These are phyloP conservation scores for Taphrina sp. DNA, from an alignment of 1,139 yeast species.

Conservation along the genomic window DNA sequence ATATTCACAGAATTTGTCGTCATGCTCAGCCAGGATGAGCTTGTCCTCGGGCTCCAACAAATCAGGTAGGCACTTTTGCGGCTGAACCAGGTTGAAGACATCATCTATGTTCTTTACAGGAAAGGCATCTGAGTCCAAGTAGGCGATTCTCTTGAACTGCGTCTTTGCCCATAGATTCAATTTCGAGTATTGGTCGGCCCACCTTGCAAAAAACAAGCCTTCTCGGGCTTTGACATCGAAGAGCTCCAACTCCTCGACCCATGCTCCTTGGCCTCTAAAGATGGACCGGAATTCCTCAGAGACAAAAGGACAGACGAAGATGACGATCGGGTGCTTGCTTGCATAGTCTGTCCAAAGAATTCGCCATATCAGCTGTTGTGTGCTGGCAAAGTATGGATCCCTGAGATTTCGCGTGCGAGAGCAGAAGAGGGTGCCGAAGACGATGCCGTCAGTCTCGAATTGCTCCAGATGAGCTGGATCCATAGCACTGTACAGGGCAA, in stretches of 20 bases:
- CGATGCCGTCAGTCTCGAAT: neutral
- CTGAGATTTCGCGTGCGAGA: neutral
- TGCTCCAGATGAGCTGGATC: neutral
- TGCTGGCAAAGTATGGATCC: conserved; percentile 17
- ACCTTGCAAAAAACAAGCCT: conserved; percentile 3
- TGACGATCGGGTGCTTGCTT: conserved; percentile 6
- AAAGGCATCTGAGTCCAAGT: conserved; percentile 78
- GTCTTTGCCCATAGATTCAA: conserved; percentile 58
- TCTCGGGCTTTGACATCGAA: neutral
- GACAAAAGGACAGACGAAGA: conserved; percentile 14
- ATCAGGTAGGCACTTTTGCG: conserved; percentile 2
- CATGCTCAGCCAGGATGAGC: neutral
- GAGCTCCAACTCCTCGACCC: conserved; percentile 4
- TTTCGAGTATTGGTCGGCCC: conserved; percentile 39
- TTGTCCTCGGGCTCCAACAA: conserved; percentile 5
- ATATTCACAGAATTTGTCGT: conserved; percentile 12
- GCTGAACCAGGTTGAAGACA: conserved; percentile 45
- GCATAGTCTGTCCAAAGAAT: conserved; percentile 10
- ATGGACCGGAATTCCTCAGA: neutral
- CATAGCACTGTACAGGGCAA: neutral
- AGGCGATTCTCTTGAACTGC: conserved; percentile 62
- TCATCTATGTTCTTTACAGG: conserved; percentile 53
- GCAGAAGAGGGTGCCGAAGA: conserved; percentile 23
- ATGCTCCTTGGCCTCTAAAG: conserved; percentile 15
- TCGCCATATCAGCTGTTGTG: conserved; percentile 10